phyloP scores from a whole-genome alignment of 768 basidiomycete species.

The Thelephora aurantiotincta region DNA sequence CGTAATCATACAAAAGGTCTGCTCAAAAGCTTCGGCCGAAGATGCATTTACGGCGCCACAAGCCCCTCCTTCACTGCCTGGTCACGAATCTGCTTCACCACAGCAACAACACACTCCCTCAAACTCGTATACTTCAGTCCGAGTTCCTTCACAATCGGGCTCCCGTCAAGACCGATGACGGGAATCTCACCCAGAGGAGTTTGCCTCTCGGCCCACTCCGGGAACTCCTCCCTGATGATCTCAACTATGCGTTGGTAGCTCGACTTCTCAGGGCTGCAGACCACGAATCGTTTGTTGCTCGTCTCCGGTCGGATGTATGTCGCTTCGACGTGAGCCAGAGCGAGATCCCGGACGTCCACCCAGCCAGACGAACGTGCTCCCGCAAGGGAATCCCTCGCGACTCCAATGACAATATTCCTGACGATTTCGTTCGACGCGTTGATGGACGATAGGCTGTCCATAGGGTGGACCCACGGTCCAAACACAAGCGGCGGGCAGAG shows the following conservation, averaged over 20 bases:
- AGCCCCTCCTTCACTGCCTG: no score
- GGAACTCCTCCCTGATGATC: slow-evolving; percentile 3
- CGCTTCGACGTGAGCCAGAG: slow-evolving; percentile 6
- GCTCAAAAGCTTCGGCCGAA: no score
- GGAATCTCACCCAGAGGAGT: background rate
- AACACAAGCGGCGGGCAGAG: slow-evolving; percentile 7
- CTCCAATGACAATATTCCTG: background rate
- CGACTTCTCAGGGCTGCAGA: slow-evolving; percentile 2
- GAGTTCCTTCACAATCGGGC: background rate
- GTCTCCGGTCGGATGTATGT: background rate
- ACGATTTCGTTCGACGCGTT: background rate
- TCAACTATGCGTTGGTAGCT: background rate
- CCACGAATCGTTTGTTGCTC: slow-evolving; percentile 1
- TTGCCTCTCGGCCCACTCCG: slow-evolving; percentile 4
- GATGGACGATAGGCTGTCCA: background rate
- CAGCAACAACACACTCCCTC: background rate
- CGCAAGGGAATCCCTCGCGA: background rate
- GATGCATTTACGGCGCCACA: no score
- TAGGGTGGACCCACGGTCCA: slow-evolving; percentile 4
- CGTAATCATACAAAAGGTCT: no score
- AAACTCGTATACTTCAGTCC: slow-evolving; percentile 2
- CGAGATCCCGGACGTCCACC: slow-evolving; percentile 7
- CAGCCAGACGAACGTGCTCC: background rate
- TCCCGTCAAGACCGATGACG: background rate
- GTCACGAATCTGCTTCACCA: no score